Percentiles rank a stretch among this genome's conserved stretches.
phyloP scores from a whole-genome alignment of 108 stramenopile species.

The Stephanodiscus minutulus region DNA sequence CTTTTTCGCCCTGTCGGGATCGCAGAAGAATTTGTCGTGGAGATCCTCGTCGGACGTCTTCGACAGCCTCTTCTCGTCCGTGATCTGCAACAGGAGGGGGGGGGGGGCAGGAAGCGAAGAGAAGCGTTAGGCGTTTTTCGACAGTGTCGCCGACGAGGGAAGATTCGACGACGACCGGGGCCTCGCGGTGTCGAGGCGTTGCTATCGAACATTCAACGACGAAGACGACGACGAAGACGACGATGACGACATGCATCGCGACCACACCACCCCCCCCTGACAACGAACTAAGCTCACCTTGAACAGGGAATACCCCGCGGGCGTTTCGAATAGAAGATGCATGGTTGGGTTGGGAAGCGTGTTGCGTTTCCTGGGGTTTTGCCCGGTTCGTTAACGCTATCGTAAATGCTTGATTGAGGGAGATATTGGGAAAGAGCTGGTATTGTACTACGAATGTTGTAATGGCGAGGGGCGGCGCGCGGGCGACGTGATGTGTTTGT shows the following conservation, averaged over 20 bases:
- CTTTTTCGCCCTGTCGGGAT: conserved; percentile 74
- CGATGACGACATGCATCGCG: neutral
- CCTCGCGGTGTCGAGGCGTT: neutral
- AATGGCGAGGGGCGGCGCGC: too few relatives aligned
- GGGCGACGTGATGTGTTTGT: too few relatives aligned
- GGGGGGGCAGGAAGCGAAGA: neutral
- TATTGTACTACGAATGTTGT: too few relatives aligned
- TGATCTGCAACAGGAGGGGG: conserved; percentile 11
- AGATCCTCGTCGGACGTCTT: conserved; percentile 87
- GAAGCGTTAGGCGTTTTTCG: neutral
- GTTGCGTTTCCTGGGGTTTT: too few relatives aligned
- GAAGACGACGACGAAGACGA: neutral
- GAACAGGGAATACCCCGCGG: conserved; percentile 98
- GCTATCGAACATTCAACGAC: neutral
- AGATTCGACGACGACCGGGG: neutral
- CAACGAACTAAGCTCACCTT: conserved; percentile 71
- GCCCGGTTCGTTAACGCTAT: too few relatives aligned
- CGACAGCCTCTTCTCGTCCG: conserved; percentile 89
- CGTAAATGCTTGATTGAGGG: too few relatives aligned
- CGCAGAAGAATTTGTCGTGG: conserved; percentile 86
- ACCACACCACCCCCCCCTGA: neutral
- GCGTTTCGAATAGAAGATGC: conserved; percentile 99
- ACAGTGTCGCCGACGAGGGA: neutral
- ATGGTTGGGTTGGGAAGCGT: conserved; percentile 51
- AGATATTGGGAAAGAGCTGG: too few relatives aligned